Evolutionary conservation across 495 filamentous ascomycete genomes (phyloP), one percentile per base, ranked within the genome.

Genomic region (Talaromyces thailandensis): DNA sequence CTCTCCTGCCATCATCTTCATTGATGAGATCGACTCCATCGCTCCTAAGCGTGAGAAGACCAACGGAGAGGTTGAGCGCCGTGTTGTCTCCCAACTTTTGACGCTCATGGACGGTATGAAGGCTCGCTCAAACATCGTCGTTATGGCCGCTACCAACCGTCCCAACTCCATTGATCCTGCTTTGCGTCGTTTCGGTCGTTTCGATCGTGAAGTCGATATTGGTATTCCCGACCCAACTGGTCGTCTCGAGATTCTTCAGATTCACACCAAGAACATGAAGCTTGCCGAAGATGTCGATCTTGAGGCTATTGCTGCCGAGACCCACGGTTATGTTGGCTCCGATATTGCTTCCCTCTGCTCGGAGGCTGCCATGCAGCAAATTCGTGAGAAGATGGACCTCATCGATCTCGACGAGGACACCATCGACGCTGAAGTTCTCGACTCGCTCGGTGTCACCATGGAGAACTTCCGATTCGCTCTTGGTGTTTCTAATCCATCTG

Each of bases 231-330:
- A 98, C 68, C 94, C 95, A 59, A 98, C 94, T 70, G 94, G 94
- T 64, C 94, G 95, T 85, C 89, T 98, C 50, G 94, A 98, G 81
- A 97, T 98, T 72, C 85, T 98, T 56, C 89, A 93, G 76, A 98
- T 98, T 66, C 94, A 98, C 81, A 98, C 95, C 68, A 98, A 98
- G 87, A 98, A 98, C 85, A 98, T 98, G 94, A 98, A 98, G 83
- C 85, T 98, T 29, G 92, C 80, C 55, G 95, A 96, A 52, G 94
- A 98, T 72, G 94, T 98, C n/a, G 94, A 98, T 71, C 87, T 98
- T 23, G 92, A 96, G 81, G 86, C 91, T 68, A 97, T 98, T 69
- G 95, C 94, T 40, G 86, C 95, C 40, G 95, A 98, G 82, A 98
- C 94, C 57, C 94, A 98, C 79, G 94, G 94, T 80, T 98, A 97